A percentile compares a stretch with the other conserved stretches of the same genome.
Evolutionary conservation across 2,329 filamentous ascomycete species (phyloP).

Genomic region (Colletotrichum paranaense): DNA sequence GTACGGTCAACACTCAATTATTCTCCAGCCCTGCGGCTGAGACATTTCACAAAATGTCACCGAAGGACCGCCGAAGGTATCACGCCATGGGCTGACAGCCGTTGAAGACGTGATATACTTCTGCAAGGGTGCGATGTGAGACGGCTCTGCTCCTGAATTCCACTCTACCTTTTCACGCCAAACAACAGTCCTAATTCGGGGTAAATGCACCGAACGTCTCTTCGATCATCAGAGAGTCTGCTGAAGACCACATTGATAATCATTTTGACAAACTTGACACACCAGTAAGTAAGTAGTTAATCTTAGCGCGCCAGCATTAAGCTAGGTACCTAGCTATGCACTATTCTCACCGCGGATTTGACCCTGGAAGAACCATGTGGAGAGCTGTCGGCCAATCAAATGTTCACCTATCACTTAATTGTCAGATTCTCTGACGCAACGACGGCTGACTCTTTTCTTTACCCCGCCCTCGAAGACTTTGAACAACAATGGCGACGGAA

Average conservation of each 20-base stretch:
- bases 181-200: neutral
- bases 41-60: neutral
- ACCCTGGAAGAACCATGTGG: neutral
- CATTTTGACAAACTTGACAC: neutral
- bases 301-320: neutral
- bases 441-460: neutral
- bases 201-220: neutral
- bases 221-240: neutral
- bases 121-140: neutral
- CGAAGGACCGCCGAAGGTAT: neutral
- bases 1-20: neutral
- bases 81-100: neutral
- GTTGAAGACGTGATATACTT: neutral
- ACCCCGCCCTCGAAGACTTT: neutral
- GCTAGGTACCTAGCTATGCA: neutral
- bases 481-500: neutral
- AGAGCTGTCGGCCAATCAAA: neutral
- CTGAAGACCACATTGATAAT: neutral
- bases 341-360: neutral
- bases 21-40: neutral
- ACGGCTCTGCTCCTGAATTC: neutral
- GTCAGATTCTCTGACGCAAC: neutral
- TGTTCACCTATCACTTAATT: neutral
- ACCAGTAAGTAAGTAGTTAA: neutral
- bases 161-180: neutral